Conservation (phyloP, 257 asterid species). For the Solanum virginianum region DNA sequence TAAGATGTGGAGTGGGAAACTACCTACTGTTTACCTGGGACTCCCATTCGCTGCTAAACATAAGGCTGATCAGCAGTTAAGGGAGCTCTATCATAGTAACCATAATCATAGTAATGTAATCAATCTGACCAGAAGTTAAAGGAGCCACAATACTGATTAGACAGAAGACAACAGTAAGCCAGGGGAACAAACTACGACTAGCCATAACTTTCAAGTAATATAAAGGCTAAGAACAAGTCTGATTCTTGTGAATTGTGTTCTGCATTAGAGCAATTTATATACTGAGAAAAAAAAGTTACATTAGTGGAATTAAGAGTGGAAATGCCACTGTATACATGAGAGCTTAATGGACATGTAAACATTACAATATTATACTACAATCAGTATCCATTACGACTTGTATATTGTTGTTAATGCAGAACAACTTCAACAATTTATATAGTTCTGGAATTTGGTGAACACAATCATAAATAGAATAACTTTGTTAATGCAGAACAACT, state of each 20-base stretch:
- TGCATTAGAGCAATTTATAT: conserved; percentile 28
- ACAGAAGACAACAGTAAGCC: conserved; percentile 1
- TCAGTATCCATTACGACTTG: background rate
- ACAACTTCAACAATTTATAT: too few species aligned
- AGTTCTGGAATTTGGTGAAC: too few species aligned
- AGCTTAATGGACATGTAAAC: conserved; percentile 18
- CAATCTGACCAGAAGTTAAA: conserved; percentile 10
- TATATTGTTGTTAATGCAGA: too few species aligned
- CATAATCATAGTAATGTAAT: too few species aligned
- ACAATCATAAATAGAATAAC: too few species aligned
- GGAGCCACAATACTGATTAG: background rate
- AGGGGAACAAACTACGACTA: background rate
- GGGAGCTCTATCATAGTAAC: conserved; percentile 34
- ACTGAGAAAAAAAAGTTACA: background rate
- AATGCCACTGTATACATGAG: conserved; percentile 37
- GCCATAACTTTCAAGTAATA: conserved; percentile 16
- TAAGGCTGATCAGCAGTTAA: too few species aligned
- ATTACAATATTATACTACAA: background rate
- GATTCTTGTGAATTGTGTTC: background rate
- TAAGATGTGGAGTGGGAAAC: too few species aligned
- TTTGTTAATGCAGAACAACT: too few species aligned
- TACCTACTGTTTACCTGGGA: too few species aligned
- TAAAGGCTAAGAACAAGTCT: background rate
- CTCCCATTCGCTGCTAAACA: too few species aligned
- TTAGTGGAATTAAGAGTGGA: conserved; percentile 41